Evolutionary conservation across 2,329 filamentous ascomycete species (phyloP).

Genomic region (Tolypocladium guangdongense): DNA sequence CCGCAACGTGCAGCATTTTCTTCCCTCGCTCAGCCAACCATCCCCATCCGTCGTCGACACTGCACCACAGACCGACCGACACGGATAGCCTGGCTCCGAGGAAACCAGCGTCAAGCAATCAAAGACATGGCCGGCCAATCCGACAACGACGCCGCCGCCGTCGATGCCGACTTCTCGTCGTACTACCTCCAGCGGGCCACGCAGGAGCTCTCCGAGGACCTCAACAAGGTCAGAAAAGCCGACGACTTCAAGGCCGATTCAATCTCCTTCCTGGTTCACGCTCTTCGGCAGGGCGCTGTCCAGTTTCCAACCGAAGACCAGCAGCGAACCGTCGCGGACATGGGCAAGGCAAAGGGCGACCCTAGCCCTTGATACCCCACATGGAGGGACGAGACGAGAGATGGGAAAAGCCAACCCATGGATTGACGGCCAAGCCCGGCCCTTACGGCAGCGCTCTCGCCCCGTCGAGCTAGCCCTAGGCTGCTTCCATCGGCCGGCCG

Average conservation of each 20-base stretch:
- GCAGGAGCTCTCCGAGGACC: slow-evolving; percentile 60
- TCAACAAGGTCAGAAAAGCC: slow-evolving; percentile 57
- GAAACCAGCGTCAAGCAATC: background rate
- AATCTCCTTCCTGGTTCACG: slow-evolving; percentile 54
- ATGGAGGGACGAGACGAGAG: no score
- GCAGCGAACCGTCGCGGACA: slow-evolving; percentile 8
- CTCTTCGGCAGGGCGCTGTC: slow-evolving; percentile 54
- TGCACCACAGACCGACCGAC: background rate
- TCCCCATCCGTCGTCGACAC: background rate
- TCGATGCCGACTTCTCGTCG: slow-evolving; percentile 40
- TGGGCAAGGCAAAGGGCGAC: background rate
- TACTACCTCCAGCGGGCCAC: slow-evolving; percentile 62
- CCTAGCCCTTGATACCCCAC: background rate
- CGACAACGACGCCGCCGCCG: slow-evolving; percentile 3
- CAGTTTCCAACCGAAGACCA: slow-evolving; percentile 41
- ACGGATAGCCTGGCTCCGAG: background rate
- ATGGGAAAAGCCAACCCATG: background rate
- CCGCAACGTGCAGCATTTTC: background rate
- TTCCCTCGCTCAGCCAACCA: background rate
- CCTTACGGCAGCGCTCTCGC: background rate
- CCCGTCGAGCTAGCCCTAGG: background rate
- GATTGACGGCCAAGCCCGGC: background rate
- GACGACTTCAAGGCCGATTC: slow-evolving; percentile 60
- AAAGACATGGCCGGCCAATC: background rate
- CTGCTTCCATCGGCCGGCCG: background rate